phyloP scores from a whole-genome alignment of 2,329 filamentous ascomycete species.

The Pyrenochaeta sp. region DNA sequence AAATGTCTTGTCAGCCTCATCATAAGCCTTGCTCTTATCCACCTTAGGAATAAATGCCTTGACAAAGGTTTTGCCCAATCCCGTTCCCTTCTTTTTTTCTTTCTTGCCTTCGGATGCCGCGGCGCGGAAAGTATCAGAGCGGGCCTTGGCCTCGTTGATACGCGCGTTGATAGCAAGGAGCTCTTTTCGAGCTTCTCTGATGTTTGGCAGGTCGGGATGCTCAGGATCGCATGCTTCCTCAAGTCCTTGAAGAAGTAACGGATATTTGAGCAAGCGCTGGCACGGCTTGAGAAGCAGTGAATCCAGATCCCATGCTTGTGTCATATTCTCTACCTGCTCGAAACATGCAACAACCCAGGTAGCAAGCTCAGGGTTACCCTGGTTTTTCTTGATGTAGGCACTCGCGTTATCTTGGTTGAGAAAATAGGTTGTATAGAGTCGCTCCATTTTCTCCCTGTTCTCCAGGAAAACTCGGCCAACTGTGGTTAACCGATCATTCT shows the following conservation, averaged over 20 bases:
- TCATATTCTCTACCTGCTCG: slow-evolving; percentile 89
- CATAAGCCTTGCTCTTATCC: slow-evolving; percentile 80
- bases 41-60: slow-evolving; percentile 90
- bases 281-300: slow-evolving; percentile 97
- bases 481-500: slow-evolving; percentile 66
- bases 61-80: slow-evolving; percentile 75
- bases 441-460: slow-evolving; percentile 67
- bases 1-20: slow-evolving; percentile 67
- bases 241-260: slow-evolving; percentile 81
- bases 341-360: slow-evolving; percentile 95
- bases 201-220: slow-evolving; percentile 79
- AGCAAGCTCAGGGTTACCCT: slow-evolving; percentile 65
- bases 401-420: slow-evolving; percentile 72
- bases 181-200: slow-evolving; percentile 78
- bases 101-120: slow-evolving; percentile 48
- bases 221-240: slow-evolving; percentile 79
- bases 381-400: slow-evolving; percentile 64
- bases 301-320: slow-evolving; percentile 92
- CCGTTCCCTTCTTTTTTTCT: slow-evolving; percentile 42
- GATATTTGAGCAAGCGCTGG: slow-evolving; percentile 93
- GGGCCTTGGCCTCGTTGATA: slow-evolving; percentile 96
- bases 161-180: slow-evolving; percentile 67
- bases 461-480: slow-evolving; percentile 67
- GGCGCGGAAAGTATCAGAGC: slow-evolving; percentile 78
- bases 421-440: slow-evolving; percentile 70